Percentiles rank a stretch among this genome's conserved stretches.
Evolutionary conservation across 129 eudicot species (phyloP).

Genomic region (Sambucus nigra): DNA sequence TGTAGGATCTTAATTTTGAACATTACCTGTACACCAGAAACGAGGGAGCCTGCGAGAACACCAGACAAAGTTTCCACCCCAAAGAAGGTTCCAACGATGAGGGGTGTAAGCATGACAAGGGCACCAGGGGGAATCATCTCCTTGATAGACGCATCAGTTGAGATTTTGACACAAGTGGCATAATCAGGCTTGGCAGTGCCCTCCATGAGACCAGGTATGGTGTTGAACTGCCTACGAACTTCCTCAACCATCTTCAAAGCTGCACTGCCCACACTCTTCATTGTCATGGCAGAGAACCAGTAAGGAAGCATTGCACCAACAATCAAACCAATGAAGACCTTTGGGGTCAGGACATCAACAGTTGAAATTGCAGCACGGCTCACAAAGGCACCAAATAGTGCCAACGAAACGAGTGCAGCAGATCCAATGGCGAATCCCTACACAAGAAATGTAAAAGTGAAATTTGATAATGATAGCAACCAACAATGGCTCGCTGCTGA

Average conservation of each 20-base stretch:
- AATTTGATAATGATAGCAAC: neutral
- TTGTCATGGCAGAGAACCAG: conserved; percentile 95
- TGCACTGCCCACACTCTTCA: conserved; percentile 93
- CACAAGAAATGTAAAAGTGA: neutral
- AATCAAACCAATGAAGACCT: conserved; percentile 69
- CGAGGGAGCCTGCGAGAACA: conserved; percentile 78
- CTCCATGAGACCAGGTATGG: conserved; percentile 78
- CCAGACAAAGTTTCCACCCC: conserved; percentile 86
- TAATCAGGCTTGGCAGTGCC: conserved; percentile 68
- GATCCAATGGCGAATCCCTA: conserved; percentile 90
- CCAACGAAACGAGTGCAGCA: conserved; percentile 74
- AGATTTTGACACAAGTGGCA: conserved; percentile 81
- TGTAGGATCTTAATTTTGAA: neutral
- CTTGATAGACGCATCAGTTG: conserved; percentile 80
- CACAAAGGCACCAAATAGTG: conserved; percentile 82
- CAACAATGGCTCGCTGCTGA: too few relatives aligned
- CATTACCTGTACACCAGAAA: conserved; percentile 83
- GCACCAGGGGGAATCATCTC: conserved; percentile 94
- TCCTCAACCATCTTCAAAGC: conserved; percentile 89
- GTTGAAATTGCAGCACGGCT: conserved; percentile 60
- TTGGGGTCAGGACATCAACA: conserved; percentile 74
- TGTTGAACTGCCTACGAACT: conserved; percentile 73
- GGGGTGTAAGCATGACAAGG: conserved; percentile 84
- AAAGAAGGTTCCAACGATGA: conserved; percentile 66
- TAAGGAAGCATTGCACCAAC: conserved; percentile 96